Evolutionary conservation across 2,329 filamentous ascomycete genomes (phyloP), one percentile per base, ranked within the genome.

Genomic region (Verticillium zaregamsianum): DNA sequence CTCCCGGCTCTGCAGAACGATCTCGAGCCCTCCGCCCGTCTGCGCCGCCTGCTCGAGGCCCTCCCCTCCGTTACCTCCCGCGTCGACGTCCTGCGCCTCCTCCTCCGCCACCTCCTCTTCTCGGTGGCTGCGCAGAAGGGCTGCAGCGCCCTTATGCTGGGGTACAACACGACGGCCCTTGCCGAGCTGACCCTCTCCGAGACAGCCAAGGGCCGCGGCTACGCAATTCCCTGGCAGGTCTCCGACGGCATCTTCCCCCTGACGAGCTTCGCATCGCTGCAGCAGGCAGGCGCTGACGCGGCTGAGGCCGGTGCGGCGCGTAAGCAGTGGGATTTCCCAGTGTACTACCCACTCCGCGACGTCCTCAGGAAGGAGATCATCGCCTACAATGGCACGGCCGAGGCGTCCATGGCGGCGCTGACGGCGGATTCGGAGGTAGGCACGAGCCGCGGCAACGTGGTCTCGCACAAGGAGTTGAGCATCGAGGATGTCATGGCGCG

Each of bases 401-500:
- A 79, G 2, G 81, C 86, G 14, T 78, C 84, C 20, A 75, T 92
- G 4, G 71, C 74, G 2, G 74, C 76, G 12, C 69, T 88, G 54
- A 76, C 82, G n/a, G 57, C 55, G 25, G 59, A 52, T 14, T 9
- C 45, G n/a, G 45, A 11, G 8, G 8, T 52, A 12, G 68, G 69
- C 45, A 64, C 66, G 32, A 62, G 73, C 58, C 63, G 70, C 63
- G 67, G 62, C 20, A 72, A 74, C 58, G 74, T 90, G 71, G 75
- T 87, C 3, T 90, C 85, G 35, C 87, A 90, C 67, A 91, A 89
- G 71, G 89, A 92, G 66, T 84, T 92, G 55, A 96, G 92, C 55
- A 97, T 99, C 69, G 93, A 97, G 71, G 90, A 93, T 67, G 84
- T 99, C 60, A 93, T 98, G 89, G 79, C 83, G 62, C 88, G 92